A percentile compares a stretch with the other conserved stretches of the same genome.
Conservation (phyloP, 2,329 filamentous ascomycete genomes). For the Mariannaea elegans region DNA sequence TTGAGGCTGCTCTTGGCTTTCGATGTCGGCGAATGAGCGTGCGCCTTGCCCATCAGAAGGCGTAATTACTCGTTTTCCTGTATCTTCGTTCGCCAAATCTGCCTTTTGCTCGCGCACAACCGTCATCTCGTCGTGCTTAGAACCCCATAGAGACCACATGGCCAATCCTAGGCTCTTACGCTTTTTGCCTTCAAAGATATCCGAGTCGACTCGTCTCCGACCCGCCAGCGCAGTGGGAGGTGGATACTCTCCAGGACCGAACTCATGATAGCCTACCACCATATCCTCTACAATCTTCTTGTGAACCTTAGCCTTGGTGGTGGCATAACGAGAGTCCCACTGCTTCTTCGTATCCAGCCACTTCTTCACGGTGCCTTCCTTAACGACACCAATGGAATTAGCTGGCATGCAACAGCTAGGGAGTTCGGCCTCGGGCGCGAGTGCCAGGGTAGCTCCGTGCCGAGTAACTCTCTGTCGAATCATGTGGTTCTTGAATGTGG, state of each 20-base stretch:
- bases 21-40: conserved; percentile 51
- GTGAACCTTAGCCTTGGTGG: conserved; percentile 75
- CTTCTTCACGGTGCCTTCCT: conserved; percentile 79
- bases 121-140: conserved; percentile 84
- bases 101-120: conserved; percentile 67
- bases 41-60: conserved; percentile 55
- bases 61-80: conserved; percentile 44
- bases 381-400: conserved; percentile 79
- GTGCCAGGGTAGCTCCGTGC: conserved; percentile 76
- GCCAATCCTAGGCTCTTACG: conserved; percentile 78
- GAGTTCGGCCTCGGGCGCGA: conserved; percentile 72
- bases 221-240: conserved; percentile 86
- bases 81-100: conserved; percentile 56
- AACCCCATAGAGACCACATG: conserved; percentile 89
- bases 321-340: conserved; percentile 78
- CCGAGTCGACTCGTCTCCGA: conserved; percentile 62
- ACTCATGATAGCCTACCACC: conserved; percentile 73
- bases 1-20: conserved; percentile 47
- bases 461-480: conserved; percentile 87
- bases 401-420: conserved; percentile 70
- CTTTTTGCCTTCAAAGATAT: conserved; percentile 58
- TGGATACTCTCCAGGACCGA: conserved; percentile 76
- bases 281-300: conserved; percentile 79
- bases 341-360: conserved; percentile 80
- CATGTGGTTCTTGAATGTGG: conserved; percentile 85